Percentiles rank a stretch among this genome's conserved stretches.
Conservation (phyloP, 176 grass and related monocot genomes). For the Eleusine coracana region DNA sequence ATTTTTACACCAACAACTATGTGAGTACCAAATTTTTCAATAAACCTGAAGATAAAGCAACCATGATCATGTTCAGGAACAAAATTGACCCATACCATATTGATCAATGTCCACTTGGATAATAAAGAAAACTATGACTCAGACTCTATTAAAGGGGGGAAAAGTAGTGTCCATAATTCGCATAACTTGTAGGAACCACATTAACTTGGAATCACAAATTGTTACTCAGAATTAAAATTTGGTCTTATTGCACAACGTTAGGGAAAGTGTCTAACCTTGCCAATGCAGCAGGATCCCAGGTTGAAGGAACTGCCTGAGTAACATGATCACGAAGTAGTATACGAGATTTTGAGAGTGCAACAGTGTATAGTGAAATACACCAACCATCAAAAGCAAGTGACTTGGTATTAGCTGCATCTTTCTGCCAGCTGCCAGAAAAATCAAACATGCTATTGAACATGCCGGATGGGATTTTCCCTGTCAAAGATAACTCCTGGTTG, state of each 20-base stretch:
- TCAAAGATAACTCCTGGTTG: conserved; percentile 87
- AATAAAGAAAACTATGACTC: background rate
- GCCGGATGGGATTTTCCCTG: conserved; percentile 91
- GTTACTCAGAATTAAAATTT: background rate
- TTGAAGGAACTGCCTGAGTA: conserved; percentile 88
- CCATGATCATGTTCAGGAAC: conserved; percentile 12
- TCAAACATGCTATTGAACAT: conserved; percentile 93
- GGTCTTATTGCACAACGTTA: background rate
- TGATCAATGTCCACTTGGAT: background rate
- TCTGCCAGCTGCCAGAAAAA: conserved; percentile 86
- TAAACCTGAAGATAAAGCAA: conserved; percentile 71
- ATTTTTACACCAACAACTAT: conserved; percentile 92
- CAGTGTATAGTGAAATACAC: conserved; percentile 80
- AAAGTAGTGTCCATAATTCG: background rate
- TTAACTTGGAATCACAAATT: background rate
- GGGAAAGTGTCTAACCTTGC: conserved; percentile 57
- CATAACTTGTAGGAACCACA: background rate
- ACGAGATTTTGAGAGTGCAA: conserved; percentile 86
- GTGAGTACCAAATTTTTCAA: conserved; percentile 94
- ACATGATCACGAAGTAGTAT: conserved; percentile 72
- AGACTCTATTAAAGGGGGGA: background rate
- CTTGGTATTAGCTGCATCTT: conserved; percentile 89
- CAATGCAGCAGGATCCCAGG: conserved; percentile 90
- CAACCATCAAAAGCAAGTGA: conserved; percentile 91
- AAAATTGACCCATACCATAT: background rate